Evolutionary conservation across 176 grass and related monocot species (phyloP).

Genomic region (Coix lacrymajobi): DNA sequence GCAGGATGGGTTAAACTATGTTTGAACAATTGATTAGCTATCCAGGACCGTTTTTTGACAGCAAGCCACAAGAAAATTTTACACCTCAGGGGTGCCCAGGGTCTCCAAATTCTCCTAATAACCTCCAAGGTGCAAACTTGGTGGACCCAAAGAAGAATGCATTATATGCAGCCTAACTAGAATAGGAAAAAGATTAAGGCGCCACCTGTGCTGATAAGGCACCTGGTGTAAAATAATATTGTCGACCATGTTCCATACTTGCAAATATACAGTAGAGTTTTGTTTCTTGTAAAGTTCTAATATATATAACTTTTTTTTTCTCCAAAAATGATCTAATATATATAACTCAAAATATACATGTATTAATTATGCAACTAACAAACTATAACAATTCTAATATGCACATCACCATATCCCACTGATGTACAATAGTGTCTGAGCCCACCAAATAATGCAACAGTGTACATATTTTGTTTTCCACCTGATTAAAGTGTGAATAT

Average conservation of each 20-base stretch:
- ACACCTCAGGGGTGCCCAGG: neutral
- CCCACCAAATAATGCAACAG: neutral
- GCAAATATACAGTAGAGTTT: neutral
- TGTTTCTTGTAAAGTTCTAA: neutral
- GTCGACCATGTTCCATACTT: neutral
- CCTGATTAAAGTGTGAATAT: neutral
- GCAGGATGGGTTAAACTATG: neutral
- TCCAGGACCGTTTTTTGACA: neutral
- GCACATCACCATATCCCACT: neutral
- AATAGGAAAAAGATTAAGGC: neutral
- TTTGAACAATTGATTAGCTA: neutral
- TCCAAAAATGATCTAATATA: neutral
- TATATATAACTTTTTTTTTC: slow-evolving; percentile 14
- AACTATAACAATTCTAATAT: slow-evolving; percentile 6
- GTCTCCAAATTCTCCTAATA: neutral
- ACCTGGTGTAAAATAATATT: neutral
- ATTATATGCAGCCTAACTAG: neutral
- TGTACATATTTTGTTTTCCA: neutral
- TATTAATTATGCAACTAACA: neutral
- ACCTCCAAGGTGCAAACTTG: neutral
- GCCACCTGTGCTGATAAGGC: neutral
- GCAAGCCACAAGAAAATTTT: neutral
- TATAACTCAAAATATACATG: slow-evolving; percentile 5
- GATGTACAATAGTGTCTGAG: neutral
- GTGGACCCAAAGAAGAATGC: neutral